Conservation (phyloP, 495 filamentous ascomycete genomes). For the Talaromyces trachyspermus region DNA sequence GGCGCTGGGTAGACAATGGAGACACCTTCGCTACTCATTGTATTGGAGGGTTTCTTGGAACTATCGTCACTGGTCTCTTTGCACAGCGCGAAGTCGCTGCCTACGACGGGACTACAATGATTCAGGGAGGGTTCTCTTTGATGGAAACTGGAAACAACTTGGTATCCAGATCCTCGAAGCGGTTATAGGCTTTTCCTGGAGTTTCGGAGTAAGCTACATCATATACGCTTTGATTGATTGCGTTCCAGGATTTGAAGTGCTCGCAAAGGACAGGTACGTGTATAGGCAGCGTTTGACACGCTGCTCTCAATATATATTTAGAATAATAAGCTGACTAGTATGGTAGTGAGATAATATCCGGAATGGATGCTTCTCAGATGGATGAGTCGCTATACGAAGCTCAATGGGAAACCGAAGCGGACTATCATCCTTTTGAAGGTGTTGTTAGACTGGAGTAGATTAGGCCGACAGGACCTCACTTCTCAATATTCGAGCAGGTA, state of each 20-base stretch:
- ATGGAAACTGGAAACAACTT: slow-evolving; percentile 48
- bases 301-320: too few species aligned
- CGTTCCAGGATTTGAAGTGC: slow-evolving; percentile 26
- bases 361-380: slow-evolving; percentile 43
- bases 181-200: slow-evolving; percentile 31
- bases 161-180: slow-evolving; percentile 43
- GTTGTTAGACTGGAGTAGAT: background rate
- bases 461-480: too few species aligned
- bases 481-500: too few species aligned
- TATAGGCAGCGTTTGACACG: background rate
- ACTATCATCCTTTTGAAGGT: slow-evolving; percentile 36
- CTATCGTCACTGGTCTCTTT: slow-evolving; percentile 30
- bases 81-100: slow-evolving; percentile 32
- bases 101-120: slow-evolving; percentile 32
- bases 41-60: slow-evolving; percentile 33
- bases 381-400: slow-evolving; percentile 34
- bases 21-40: slow-evolving; percentile 42
- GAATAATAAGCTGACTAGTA: too few species aligned
- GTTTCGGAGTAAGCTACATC: slow-evolving; percentile 23
- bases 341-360: slow-evolving; percentile 36
- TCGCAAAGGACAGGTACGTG: slow-evolving; percentile 25
- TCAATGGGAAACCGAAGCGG: slow-evolving; percentile 31
- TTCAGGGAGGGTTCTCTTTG: slow-evolving; percentile 35
- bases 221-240: slow-evolving; percentile 25
- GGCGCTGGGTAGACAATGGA: slow-evolving; percentile 38